These are phyloP conservation scores for Cryptosporidium muris DNA, from an alignment of 169 alveolate species.

Conservation along the genomic window DNA sequence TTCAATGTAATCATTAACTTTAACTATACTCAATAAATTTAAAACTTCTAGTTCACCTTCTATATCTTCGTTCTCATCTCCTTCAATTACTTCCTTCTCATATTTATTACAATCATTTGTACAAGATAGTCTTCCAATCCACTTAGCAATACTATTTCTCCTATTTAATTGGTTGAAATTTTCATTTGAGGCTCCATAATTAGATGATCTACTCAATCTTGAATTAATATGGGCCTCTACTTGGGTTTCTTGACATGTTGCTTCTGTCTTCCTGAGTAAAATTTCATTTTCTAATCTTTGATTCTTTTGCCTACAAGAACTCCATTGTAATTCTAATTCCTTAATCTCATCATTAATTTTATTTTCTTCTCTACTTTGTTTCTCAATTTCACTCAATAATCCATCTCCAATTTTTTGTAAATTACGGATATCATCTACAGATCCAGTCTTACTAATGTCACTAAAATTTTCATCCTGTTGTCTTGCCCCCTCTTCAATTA, in stretches of 20 bases:
- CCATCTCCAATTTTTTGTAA: slow-evolving; percentile 25
- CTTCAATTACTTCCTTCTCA: neutral
- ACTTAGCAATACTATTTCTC: slow-evolving; percentile 43
- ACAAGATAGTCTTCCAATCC: slow-evolving; percentile 59
- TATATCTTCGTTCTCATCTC: slow-evolving; percentile 8
- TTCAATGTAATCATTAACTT: neutral
- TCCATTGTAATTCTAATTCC: slow-evolving; percentile 50
- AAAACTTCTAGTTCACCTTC: slow-evolving; percentile 61
- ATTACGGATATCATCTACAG: slow-evolving; percentile 38
- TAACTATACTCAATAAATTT: slow-evolving; percentile 38
- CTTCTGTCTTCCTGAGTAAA: slow-evolving; percentile 53
- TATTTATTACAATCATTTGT: neutral
- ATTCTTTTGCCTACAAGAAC: slow-evolving; percentile 14
- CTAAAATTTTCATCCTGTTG: slow-evolving; percentile 11
- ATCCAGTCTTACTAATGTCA: slow-evolving; percentile 21
- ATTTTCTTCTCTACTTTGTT: slow-evolving; percentile 25
- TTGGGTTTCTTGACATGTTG: slow-evolving; percentile 52
- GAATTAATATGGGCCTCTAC: slow-evolving; percentile 64
- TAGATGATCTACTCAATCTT: slow-evolving; percentile 21
- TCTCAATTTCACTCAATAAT: slow-evolving; percentile 17
- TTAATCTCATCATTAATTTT: slow-evolving; percentile 24
- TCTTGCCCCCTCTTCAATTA: slow-evolving; percentile 12
- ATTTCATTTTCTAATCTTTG: slow-evolving; percentile 56
- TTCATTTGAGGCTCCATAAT: neutral
- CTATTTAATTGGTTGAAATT: slow-evolving; percentile 14